phyloP scores from a whole-genome alignment of 805 yeast species.

The Myxozyma neglecta region DNA sequence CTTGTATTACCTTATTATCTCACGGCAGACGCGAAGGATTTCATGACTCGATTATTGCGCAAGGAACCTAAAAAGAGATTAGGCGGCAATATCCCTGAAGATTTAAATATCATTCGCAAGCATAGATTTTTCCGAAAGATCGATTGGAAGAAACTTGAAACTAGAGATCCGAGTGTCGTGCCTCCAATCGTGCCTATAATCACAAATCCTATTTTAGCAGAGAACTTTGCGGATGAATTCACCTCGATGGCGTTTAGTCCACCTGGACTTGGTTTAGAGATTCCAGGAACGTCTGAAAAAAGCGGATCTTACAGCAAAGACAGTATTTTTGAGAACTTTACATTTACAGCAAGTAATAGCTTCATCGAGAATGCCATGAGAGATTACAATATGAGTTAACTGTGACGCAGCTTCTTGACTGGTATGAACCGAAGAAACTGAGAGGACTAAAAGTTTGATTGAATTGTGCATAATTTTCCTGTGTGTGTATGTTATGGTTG shows the following conservation, averaged over 20 bases:
- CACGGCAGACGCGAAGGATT: conserved; percentile 76
- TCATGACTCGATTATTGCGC: conserved; percentile 62
- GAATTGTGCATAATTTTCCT: background rate
- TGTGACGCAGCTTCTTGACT: background rate
- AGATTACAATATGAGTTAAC: background rate
- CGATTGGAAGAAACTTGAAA: conserved; percentile 62
- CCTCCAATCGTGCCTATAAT: conserved; percentile 86
- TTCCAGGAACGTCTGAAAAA: conserved; percentile 3
- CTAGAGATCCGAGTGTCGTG: conserved; percentile 48
- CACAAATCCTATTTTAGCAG: conserved; percentile 79
- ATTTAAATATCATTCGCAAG: conserved; percentile 54
- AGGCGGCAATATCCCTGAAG: conserved; percentile 50
- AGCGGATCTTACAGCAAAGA: conserved; percentile 1
- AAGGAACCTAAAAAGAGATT: conserved; percentile 68
- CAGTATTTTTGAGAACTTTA: conserved; percentile 23
- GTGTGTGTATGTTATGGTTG: background rate
- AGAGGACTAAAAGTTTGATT: background rate
- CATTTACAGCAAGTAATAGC: conserved; percentile 29
- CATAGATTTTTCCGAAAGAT: conserved; percentile 77
- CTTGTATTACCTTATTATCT: conserved; percentile 71
- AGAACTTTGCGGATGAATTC: conserved; percentile 78
- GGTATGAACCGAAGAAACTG: too few species aligned
- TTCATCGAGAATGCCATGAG: conserved; percentile 29
- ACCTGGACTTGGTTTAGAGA: conserved; percentile 23
- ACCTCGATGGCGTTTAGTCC: conserved; percentile 55